These are phyloP conservation scores for Trichophyton rubrum DNA, from an alignment of 2,329 filamentous ascomycete species.

Conservation along the genomic window DNA sequence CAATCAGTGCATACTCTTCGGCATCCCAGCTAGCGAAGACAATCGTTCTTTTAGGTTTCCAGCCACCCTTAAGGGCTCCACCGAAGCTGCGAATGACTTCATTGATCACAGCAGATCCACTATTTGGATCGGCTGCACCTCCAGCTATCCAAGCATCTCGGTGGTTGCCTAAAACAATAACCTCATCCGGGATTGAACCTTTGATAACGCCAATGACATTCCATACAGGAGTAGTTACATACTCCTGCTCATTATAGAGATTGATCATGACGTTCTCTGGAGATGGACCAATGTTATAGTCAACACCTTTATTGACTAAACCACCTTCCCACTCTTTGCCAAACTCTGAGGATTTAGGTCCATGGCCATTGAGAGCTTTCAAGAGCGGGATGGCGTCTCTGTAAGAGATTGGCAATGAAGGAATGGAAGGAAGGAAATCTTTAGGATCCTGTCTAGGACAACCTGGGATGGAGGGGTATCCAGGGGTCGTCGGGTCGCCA, in stretches of 20 bases:
- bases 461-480: constrained; percentile 87
- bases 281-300: constrained; percentile 76
- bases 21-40: constrained; percentile 81
- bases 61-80: constrained; percentile 56
- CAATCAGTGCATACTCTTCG: constrained; percentile 75
- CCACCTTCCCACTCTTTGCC: constrained; percentile 62
- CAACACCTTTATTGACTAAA: constrained; percentile 63
- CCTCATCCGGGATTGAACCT: constrained; percentile 70
- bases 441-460: constrained; percentile 61
- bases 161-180: constrained; percentile 84
- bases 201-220: constrained; percentile 89
- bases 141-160: constrained; percentile 81
- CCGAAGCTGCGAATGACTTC: constrained; percentile 68
- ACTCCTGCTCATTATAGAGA: constrained; percentile 66
- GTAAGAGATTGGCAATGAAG: constrained; percentile 85
- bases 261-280: constrained; percentile 60
- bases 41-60: constrained; percentile 79
- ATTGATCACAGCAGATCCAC: constrained; percentile 65
- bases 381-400: constrained; percentile 73
- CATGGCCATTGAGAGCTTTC: constrained; percentile 80
- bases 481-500: constrained; percentile 78
- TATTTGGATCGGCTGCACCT: constrained; percentile 73
- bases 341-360: constrained; percentile 63
- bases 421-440: constrained; percentile 64
- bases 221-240: constrained; percentile 72